phyloP scores from a whole-genome alignment of 2,329 filamentous ascomycete genomes.

The Fusarium lateritium region DNA sequence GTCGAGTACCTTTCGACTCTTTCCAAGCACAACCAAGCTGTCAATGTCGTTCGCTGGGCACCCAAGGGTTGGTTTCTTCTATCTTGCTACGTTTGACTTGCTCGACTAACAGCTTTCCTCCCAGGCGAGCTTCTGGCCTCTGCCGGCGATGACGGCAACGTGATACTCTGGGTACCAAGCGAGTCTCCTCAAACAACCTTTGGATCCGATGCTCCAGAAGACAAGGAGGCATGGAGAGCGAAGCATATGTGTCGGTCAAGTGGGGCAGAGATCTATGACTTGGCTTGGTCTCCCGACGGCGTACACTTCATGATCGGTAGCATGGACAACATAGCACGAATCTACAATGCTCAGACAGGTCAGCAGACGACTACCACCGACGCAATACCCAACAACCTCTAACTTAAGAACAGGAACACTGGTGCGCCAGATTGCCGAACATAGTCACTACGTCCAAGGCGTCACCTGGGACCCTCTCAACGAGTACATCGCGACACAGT shows the following conservation, averaged over 20 bases:
- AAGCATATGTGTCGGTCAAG: slow-evolving; percentile 98
- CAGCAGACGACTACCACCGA: slow-evolving; percentile 50
- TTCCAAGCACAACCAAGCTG: slow-evolving; percentile 93
- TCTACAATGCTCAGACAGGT: slow-evolving; percentile 96
- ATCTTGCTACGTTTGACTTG: not conserved
- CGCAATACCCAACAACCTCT: slow-evolving; percentile 8
- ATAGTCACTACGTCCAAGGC: slow-evolving; percentile 98
- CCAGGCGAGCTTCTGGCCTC: slow-evolving; percentile 93
- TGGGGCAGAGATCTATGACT: slow-evolving; percentile 96
- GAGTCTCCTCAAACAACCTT: slow-evolving; percentile 79
- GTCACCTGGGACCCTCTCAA: slow-evolving; percentile 99
- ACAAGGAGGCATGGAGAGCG: slow-evolving; percentile 96
- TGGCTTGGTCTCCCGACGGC: slow-evolving; percentile 99
- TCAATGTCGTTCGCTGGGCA: slow-evolving; percentile 97
- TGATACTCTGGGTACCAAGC: slow-evolving; percentile 94
- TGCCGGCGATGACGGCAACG: slow-evolving; percentile 96
- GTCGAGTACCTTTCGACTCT: slow-evolving; percentile 94
- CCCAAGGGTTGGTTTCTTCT: slow-evolving; percentile 79
- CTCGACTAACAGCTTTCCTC: slow-evolving; percentile 34
- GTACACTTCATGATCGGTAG: slow-evolving; percentile 97
- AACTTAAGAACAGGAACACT: slow-evolving; percentile 63
- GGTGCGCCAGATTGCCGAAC: slow-evolving; percentile 94
- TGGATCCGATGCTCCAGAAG: slow-evolving; percentile 88
- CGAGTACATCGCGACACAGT: slow-evolving; percentile 98
- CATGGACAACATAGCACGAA: slow-evolving; percentile 98